These are phyloP conservation scores for Yamadazyma ubonensis DNA, from an alignment of 805 yeast species.

Conservation along the genomic window DNA sequence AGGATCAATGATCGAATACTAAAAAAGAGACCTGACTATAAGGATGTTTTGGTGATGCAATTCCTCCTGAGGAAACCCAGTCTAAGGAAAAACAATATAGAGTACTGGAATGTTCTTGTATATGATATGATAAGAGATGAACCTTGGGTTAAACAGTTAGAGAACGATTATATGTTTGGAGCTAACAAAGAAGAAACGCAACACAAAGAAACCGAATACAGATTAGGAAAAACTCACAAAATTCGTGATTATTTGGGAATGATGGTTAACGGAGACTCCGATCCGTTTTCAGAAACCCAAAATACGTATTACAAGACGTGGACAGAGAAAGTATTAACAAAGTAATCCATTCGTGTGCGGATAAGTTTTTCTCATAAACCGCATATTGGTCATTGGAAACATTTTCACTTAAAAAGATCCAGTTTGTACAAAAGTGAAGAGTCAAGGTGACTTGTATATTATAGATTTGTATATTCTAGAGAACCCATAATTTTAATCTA, in stretches of 20 bases:
- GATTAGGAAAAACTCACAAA: slow-evolving; percentile 33
- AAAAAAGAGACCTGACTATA: slow-evolving; percentile 47
- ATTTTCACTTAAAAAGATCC: too few relatives aligned
- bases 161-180: slow-evolving; percentile 41
- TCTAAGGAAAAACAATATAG: slow-evolving; percentile 46
- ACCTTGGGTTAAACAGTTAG: slow-evolving; percentile 61
- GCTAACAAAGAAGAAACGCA: slow-evolving; percentile 10
- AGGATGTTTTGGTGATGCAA: slow-evolving; percentile 46
- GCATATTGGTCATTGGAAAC: slow-evolving; percentile 5
- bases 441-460: background rate
- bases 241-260: slow-evolving; percentile 30
- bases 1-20: slow-evolving; percentile 52
- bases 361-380: background rate
- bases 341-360: slow-evolving; percentile 1
- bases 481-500: too few relatives aligned
- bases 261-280: slow-evolving; percentile 33
- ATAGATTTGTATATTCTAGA: background rate
- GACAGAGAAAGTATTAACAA: slow-evolving; percentile 8
- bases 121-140: slow-evolving; percentile 54
- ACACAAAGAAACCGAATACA: slow-evolving; percentile 27
- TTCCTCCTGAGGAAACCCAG: slow-evolving; percentile 58
- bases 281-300: slow-evolving; percentile 32
- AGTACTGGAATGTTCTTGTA: slow-evolving; percentile 53
- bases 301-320: slow-evolving; percentile 27
- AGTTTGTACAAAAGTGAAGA: too few relatives aligned